Base-by-base conservation (phyloP, 768 basidiomycete genomes). In the Suillus weaverae region DNA sequence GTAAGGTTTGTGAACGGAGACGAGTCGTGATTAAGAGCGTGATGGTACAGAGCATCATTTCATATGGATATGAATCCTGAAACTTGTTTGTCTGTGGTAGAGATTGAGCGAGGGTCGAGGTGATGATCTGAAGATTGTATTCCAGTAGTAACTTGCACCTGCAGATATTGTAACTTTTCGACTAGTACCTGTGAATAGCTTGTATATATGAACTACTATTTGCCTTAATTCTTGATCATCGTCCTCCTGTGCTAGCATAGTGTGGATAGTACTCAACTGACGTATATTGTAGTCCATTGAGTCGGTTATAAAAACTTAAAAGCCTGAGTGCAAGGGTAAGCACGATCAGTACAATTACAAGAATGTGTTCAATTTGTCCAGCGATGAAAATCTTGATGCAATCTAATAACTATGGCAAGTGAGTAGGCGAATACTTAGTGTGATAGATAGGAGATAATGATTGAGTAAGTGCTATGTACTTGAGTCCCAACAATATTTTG, bases 1-100 rank as follows among this genome's bases (percentile, higher is more conserved):
- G 88, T 85, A 20, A 74, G 84, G 55, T 80, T 85, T 48, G 84
- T 88, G 0, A 67, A 66, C 14, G 86, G 85, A 1, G 71, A 79
- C 32, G 87, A 88, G 70, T 86, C 87, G 7, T 88, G 87, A 87
- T 70, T 68, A 36, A 70, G 75, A 53, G 33, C 30, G 20, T 20
- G 30, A 13, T 84, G 86, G 87, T 73, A 80, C 36, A 71, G 83
- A 35, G 71, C 68, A 32, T 53, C 18, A 9, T 32, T 32, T 53
- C 51, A 32, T 32, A 33, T 20, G 32, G 10, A 33, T 53, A 20
- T 33, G 32, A 33, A 32, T 20, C 5, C 18, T 20, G 18, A 30
- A 33, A 53, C 51, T 53, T 9, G 51, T 10, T 53, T 32, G 32
- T 33, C 18, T 33, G 32, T 20, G 10, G 32, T 53, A 20, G 32